Conservation (phyloP, 1,284 basidiomycete genomes). For the Puccinia triticina region DNA sequence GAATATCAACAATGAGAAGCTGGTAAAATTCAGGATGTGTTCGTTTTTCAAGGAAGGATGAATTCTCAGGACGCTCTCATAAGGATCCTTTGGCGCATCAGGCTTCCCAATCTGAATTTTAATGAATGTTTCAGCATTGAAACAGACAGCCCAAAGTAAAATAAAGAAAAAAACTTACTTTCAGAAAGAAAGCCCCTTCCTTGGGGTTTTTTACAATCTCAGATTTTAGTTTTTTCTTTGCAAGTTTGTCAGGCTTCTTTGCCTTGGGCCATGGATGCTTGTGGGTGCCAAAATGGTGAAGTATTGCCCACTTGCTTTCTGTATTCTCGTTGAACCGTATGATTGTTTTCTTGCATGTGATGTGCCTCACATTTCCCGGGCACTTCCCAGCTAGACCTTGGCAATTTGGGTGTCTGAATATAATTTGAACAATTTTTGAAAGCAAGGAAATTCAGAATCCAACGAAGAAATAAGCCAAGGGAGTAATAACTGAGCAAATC, state of each 20-base stretch:
- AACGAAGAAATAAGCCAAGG: too few species aligned
- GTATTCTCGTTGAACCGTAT: not conserved
- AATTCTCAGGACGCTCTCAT: not conserved
- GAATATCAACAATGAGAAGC: too few species aligned
- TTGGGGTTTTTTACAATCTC: not conserved
- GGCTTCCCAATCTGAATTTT: conserved; percentile 14
- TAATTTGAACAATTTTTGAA: not conserved
- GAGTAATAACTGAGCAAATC: too few species aligned
- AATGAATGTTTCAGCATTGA: too few species aligned
- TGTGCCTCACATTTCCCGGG: not conserved
- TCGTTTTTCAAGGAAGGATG: conserved; percentile 13
- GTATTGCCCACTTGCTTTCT: not conserved
- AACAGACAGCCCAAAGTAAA: too few species aligned
- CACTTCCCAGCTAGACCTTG: too few species aligned
- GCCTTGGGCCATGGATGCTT: conserved; percentile 23
- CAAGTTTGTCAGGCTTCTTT: conserved; percentile 17
- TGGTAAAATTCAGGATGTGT: too few species aligned
- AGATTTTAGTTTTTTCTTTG: not conserved
- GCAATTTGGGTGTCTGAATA: not conserved
- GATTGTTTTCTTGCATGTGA: not conserved
- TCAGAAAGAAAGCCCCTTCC: conserved; percentile 1
- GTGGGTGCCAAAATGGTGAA: conserved; percentile 3
- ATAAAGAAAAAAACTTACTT: too few species aligned
- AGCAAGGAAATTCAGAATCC: not conserved
- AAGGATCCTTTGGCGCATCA: not conserved